Percentiles rank a stretch among this genome's conserved stretches.
Conservation (phyloP, 1,284 basidiomycete species). For the Ustilago lituana region DNA sequence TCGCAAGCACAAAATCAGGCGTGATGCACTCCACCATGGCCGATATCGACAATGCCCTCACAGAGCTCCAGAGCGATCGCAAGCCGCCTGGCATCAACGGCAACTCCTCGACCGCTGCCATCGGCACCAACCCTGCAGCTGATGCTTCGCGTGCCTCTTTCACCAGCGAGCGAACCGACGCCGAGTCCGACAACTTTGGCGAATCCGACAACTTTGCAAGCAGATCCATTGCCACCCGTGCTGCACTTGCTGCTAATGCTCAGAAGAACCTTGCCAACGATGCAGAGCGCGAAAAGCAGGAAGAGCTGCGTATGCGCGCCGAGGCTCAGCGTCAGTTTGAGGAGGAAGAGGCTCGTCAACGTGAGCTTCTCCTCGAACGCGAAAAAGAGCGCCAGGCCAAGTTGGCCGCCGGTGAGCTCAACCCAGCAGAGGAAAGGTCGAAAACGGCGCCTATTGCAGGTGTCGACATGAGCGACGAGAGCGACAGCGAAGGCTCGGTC, state of each 20-base stretch:
- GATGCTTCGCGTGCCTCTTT: slow-evolving; percentile 42
- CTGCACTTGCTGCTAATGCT: slow-evolving; percentile 64
- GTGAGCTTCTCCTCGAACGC: slow-evolving; percentile 47
- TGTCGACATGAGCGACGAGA: slow-evolving; percentile 65
- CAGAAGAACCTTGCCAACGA: slow-evolving; percentile 54
- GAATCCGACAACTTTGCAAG: slow-evolving; percentile 52
- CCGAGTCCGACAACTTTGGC: slow-evolving; percentile 44
- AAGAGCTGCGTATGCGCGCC: slow-evolving; percentile 48
- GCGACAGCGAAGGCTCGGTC: slow-evolving; percentile 58
- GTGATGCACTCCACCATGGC: slow-evolving; percentile 66
- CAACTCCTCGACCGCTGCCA: slow-evolving; percentile 4
- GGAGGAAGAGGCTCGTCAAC: slow-evolving; percentile 58
- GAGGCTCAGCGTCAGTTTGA: slow-evolving; percentile 57
- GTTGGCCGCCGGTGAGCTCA: slow-evolving; percentile 45
- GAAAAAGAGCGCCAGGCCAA: slow-evolving; percentile 53
- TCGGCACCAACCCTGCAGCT: slow-evolving; percentile 15
- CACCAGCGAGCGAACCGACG: slow-evolving; percentile 51
- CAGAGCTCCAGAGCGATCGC: slow-evolving; percentile 53
- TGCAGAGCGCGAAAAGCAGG: slow-evolving; percentile 46
- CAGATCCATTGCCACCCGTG: slow-evolving; percentile 55
- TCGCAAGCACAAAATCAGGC: slow-evolving; percentile 28
- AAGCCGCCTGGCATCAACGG: slow-evolving; percentile 20
- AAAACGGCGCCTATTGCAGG: slow-evolving; percentile 59
- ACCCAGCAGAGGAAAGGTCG: slow-evolving; percentile 30
- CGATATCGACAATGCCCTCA: slow-evolving; percentile 65